These are phyloP conservation scores for Cyberlindnera euphorbiae DNA, from an alignment of 805 yeast genomes.

Conservation along the genomic window DNA sequence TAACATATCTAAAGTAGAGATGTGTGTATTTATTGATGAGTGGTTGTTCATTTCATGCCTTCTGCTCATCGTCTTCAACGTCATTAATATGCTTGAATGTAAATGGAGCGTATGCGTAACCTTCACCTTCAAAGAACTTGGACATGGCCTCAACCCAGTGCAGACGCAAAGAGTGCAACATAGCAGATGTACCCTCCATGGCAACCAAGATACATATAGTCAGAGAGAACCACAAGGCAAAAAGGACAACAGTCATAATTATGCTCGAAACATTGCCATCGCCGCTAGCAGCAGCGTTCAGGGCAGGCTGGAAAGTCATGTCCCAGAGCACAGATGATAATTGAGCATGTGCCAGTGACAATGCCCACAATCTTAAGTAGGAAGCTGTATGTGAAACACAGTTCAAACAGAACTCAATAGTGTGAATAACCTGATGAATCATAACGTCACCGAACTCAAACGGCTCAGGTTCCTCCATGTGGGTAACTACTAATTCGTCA, in stretches of 20 bases:
- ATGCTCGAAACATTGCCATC: slow-evolving; percentile 34
- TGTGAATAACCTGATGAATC: slow-evolving; percentile 97
- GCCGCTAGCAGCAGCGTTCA: slow-evolving; percentile 60
- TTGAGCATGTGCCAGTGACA: slow-evolving; percentile 97
- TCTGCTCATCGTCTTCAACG: neutral
- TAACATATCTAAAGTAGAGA: too few relatives aligned
- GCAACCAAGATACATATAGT: slow-evolving; percentile 88
- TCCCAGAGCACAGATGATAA: slow-evolving; percentile 91
- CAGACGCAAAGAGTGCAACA: slow-evolving; percentile 94
- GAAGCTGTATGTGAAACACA: slow-evolving; percentile 98
- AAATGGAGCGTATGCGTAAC: slow-evolving; percentile 83
- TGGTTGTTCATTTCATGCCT: neutral
- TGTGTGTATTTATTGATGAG: too few relatives aligned
- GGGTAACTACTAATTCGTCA: slow-evolving; percentile 17
- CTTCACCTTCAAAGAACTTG: slow-evolving; percentile 96
- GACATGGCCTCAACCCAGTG: slow-evolving; percentile 99
- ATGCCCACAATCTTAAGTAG: slow-evolving; percentile 94
- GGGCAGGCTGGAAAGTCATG: slow-evolving; percentile 85
- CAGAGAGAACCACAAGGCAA: slow-evolving; percentile 91
- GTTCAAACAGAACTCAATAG: slow-evolving; percentile 96
- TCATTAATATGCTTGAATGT: slow-evolving; percentile 40
- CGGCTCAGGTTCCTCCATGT: slow-evolving; percentile 40
- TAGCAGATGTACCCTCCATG: slow-evolving; percentile 99
- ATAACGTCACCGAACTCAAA: slow-evolving; percentile 88
- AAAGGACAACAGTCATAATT: slow-evolving; percentile 49